These are phyloP conservation scores for Perkinsus chesapeaki DNA, from an alignment of 169 alveolate species.

Conservation along the genomic window DNA sequence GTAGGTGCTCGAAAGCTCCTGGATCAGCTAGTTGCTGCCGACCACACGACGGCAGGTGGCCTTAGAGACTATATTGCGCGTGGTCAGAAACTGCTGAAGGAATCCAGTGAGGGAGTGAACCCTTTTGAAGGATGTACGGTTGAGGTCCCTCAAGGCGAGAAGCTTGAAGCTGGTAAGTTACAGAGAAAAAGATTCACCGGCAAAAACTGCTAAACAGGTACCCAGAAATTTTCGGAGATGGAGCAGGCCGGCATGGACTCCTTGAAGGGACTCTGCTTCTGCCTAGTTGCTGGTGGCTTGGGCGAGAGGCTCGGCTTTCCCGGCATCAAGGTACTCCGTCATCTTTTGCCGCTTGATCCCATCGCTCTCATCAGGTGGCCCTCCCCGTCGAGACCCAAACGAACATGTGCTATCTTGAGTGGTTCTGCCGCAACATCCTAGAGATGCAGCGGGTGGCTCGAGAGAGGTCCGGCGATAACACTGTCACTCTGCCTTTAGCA, in stretches of 20 bases:
- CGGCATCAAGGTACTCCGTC: constrained; percentile 76
- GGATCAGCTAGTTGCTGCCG: neutral
- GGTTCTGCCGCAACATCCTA: constrained; percentile 59
- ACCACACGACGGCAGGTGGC: constrained; percentile 33
- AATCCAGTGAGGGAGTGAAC: constrained; percentile 67
- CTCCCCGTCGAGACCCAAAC: constrained; percentile 50
- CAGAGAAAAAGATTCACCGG: neutral
- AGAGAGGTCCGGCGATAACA: constrained; percentile 11
- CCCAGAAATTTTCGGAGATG: neutral
- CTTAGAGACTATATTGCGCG: constrained; percentile 57
- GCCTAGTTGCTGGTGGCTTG: constrained; percentile 91
- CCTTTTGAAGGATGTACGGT: constrained; percentile 74
- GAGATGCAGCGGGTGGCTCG: constrained; percentile 55
- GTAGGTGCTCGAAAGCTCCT: constrained; percentile 27
- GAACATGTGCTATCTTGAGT: constrained; percentile 54
- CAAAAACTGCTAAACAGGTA: neutral
- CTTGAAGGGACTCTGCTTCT: constrained; percentile 64
- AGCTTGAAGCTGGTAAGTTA: constrained; percentile 39
- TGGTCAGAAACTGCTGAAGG: constrained; percentile 59
- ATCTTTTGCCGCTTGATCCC: neutral
- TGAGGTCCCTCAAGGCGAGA: constrained; percentile 65
- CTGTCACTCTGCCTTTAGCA: constrained; percentile 57
- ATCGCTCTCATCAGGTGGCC: constrained; percentile 26
- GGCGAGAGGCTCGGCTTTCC: constrained; percentile 86
- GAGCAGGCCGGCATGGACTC: constrained; percentile 26